Evolutionary conservation across 2,329 filamentous ascomycete genomes (phyloP).

Genomic region (Calonectria montana): DNA sequence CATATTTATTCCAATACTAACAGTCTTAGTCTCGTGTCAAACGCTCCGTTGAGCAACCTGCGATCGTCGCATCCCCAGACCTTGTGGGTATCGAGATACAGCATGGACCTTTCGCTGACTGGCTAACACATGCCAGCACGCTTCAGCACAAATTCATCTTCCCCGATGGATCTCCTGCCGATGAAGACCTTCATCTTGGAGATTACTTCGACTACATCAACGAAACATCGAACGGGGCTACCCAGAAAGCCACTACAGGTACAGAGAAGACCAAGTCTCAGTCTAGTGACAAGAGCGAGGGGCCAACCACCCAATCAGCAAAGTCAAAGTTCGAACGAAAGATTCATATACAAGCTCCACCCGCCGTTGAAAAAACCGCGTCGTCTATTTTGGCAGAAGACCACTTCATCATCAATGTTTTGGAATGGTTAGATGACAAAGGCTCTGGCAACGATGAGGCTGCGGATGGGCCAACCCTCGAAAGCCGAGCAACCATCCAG

Average conservation of each 20-base stretch:
- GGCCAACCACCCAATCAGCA: no score
- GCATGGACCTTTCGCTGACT: no score
- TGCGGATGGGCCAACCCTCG: neutral
- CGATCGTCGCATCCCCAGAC: neutral
- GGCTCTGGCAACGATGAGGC: neutral
- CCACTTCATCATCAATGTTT: neutral
- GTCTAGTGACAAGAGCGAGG: no score
- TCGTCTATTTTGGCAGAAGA: neutral
- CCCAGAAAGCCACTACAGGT: no score
- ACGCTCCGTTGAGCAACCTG: neutral
- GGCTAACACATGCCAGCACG: neutral
- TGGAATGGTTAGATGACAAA: neutral
- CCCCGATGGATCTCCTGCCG: neutral
- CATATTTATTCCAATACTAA: neutral
- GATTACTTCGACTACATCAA: neutral
- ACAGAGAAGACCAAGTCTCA: no score
- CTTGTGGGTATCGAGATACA: neutral
- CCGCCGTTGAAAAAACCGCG: neutral
- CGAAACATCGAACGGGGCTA: no score
- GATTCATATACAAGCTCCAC: neutral
- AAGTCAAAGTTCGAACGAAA: neutral
- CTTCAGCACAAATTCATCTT: neutral
- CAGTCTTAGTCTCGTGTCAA: neutral
- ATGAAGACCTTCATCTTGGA: neutral
- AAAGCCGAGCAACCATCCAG: neutral